Evolutionary conservation across 805 yeast genomes (phyloP), one percentile per base, ranked within the genome.

Genomic region (Candida chilensis): DNA sequence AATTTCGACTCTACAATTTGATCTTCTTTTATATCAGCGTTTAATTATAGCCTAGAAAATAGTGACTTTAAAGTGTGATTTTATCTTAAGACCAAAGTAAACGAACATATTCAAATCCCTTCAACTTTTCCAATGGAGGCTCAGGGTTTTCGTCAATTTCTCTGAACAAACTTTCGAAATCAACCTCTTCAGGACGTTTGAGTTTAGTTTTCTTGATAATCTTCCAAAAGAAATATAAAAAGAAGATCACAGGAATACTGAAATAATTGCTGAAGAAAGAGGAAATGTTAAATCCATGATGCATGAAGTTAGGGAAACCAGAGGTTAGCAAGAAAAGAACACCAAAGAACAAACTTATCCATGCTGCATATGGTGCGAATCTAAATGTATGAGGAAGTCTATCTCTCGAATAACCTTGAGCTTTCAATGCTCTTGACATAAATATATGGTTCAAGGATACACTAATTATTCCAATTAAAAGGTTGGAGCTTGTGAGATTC

Each of bases 141-240:
- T 52, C 58, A 20, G 58, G 59, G 33, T 48, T 44, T 11, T 44
- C 48, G 22, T 38, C 45, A 15, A 46, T 50, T 34, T 54, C 59
- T 31, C 37, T 38, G 39, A 54, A 54, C 25, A 54, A 38, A 4
- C 45, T 28, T 24, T 33, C 47, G 15, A 70, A 52, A 45, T 69
- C 71, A 27, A 60, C 64, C 33, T 69, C 62, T 11, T 39, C 32
- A 6, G 69, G 51, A 25, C 41, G 44, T 38, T 58, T 41, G 28
- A 51, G 37, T 30, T 38, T 51, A 4, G 62, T 54, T 28, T 35
- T 43, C 40, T 52, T 54, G 37, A 41, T 33, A 15, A 54, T 12
- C 29, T 57, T 57, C 60, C 61, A 60, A 33, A 42, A 45, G 12
- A 45, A 26, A 34, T 37, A 55, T 24, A 60, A 36, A 4, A 38